Evolutionary conservation across 2,329 filamentous ascomycete species (phyloP).

Genomic region (Byssochlamys sp.): DNA sequence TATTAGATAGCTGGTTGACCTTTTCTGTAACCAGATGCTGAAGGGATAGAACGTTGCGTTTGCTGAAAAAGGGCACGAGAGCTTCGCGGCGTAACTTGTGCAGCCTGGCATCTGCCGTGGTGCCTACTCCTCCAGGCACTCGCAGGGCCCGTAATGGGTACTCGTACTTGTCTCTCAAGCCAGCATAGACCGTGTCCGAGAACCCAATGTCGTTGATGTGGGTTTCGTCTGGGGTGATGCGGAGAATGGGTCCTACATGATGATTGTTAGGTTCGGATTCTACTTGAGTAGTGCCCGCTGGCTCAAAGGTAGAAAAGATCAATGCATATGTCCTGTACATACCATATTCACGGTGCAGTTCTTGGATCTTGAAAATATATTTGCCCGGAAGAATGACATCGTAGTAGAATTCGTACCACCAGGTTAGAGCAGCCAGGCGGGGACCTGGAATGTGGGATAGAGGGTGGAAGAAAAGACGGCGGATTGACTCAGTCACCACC

Average conservation of each 20-base stretch:
- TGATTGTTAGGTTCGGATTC: background rate
- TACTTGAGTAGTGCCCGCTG: background rate
- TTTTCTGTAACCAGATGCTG: conserved; percentile 14
- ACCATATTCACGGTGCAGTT: conserved; percentile 29
- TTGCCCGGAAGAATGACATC: conserved; percentile 20
- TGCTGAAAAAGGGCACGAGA: conserved; percentile 24
- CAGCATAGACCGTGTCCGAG: conserved; percentile 19
- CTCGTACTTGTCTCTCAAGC: conserved; percentile 18
- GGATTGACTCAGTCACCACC: too few relatives aligned
- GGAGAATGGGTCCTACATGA: conserved; percentile 17
- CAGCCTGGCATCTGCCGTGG: conserved; percentile 16
- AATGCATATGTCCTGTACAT: background rate
- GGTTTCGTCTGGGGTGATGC: conserved; percentile 17
- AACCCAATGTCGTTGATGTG: conserved; percentile 17
- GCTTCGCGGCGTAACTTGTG: conserved; percentile 22
- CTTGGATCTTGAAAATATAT: conserved; percentile 25
- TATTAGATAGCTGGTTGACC: too few relatives aligned
- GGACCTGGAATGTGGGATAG: conserved; percentile 27
- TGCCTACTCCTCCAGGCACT: conserved; percentile 18
- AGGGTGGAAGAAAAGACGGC: conserved; percentile 22
- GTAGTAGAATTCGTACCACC: conserved; percentile 21
- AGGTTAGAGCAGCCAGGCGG: conserved; percentile 19
- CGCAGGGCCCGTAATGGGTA: conserved; percentile 14
- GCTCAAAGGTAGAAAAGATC: background rate
- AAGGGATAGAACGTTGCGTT: conserved; percentile 16